A percentile compares a stretch with the other conserved stretches of the same genome.
These are phyloP conservation scores for Arachis monticola DNA, from an alignment of 331 rosid species.

Conservation along the genomic window DNA sequence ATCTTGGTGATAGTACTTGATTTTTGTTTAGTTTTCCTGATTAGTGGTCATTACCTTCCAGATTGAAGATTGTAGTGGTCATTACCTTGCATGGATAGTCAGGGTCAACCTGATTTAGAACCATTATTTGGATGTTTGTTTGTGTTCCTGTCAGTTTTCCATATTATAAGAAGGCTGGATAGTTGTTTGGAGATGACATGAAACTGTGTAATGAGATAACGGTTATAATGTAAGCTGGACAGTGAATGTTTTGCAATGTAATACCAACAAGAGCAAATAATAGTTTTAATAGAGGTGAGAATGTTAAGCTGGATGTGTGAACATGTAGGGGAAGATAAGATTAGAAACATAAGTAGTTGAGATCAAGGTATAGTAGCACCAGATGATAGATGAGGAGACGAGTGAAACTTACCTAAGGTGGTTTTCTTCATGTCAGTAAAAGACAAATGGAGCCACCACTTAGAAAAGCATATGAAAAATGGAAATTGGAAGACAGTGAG, in stretches of 20 bases:
- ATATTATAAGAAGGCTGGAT: neutral
- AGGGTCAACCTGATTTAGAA: neutral
- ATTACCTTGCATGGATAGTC: neutral
- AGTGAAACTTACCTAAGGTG: neutral
- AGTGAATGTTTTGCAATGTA: neutral
- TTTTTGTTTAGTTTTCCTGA: neutral
- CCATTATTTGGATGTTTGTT: neutral
- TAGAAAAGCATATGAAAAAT: constrained; percentile 18
- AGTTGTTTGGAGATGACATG: constrained; percentile 5
- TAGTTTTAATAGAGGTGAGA: neutral
- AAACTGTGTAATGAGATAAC: neutral
- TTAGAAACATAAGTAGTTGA: neutral
- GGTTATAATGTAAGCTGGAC: neutral
- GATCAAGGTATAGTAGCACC: neutral
- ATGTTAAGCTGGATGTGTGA: neutral
- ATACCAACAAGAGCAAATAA: neutral
- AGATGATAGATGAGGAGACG: neutral
- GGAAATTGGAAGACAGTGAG: neutral
- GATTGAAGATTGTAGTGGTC: too few species aligned
- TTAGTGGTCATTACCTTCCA: too few species aligned
- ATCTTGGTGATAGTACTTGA: neutral
- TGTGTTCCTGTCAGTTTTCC: neutral
- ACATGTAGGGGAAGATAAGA: neutral
- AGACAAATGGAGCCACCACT: neutral
- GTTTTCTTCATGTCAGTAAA: constrained; percentile 11